A percentile compares a stretch with the other conserved stretches of the same genome.
These are phyloP conservation scores for Paraleonurus japonicus DNA, from an alignment of 257 asterid species.

Conservation along the genomic window DNA sequence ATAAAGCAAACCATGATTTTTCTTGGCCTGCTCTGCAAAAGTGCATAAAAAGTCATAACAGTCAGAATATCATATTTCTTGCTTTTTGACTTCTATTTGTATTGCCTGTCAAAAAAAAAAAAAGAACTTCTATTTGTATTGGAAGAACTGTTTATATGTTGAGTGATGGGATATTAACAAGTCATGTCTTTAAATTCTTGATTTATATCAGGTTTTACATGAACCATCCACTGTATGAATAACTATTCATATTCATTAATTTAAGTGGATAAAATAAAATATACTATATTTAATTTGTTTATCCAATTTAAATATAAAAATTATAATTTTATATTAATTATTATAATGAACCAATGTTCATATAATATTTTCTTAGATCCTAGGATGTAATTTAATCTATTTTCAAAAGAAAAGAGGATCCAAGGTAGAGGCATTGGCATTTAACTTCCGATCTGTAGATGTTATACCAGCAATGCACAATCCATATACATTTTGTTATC, in stretches of 20 bases:
- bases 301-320: too few species aligned
- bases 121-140: conserved; percentile 24
- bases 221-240: too few species aligned
- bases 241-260: too few species aligned
- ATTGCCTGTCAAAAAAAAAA: too few species aligned
- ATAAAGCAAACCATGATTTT: conserved; percentile 9
- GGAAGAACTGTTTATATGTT: neutral
- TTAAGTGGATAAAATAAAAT: too few species aligned
- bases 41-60: conserved; percentile 19
- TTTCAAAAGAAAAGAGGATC: neutral
- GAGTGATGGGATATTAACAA: neutral
- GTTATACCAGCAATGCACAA: neutral
- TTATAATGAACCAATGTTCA: too few species aligned
- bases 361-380: too few species aligned
- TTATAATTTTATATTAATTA: too few species aligned
- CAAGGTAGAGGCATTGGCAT: neutral
- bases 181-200: neutral
- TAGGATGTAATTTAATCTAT: neutral
- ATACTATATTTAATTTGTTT: too few species aligned
- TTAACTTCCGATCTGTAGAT: too few species aligned
- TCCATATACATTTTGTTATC: too few species aligned
- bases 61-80: conserved; percentile 14
- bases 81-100: conserved; percentile 29
- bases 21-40: conserved; percentile 6
- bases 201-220: neutral